A percentile compares a stretch with the other conserved stretches of the same genome.
These are phyloP conservation scores for Collybia mongolica DNA, from an alignment of 768 basidiomycete genomes.

Conservation along the genomic window DNA sequence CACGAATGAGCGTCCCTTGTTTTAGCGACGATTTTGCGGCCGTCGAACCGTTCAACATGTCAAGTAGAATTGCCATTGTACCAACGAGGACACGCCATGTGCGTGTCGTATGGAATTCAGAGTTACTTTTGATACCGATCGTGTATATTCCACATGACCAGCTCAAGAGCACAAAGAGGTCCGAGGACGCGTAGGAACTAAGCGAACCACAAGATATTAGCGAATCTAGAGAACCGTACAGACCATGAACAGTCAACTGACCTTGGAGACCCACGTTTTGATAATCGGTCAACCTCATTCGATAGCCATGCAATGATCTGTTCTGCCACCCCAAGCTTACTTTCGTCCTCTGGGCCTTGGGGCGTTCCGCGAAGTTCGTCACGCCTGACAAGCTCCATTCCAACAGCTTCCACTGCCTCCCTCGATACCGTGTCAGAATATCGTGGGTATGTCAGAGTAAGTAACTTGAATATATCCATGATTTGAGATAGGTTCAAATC, in stretches of 20 bases:
- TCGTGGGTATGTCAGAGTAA: conserved; percentile 76
- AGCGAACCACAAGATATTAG: background rate
- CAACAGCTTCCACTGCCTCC: conserved; percentile 68
- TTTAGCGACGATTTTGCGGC: conserved; percentile 58
- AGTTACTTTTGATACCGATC: conserved; percentile 42
- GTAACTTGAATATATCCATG: conserved; percentile 68
- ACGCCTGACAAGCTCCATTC: conserved; percentile 58
- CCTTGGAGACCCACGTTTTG: conserved; percentile 55
- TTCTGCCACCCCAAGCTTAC: conserved; percentile 60
- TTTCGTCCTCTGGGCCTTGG: conserved; percentile 36
- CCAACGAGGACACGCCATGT: conserved; percentile 52
- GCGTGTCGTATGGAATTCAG: conserved; percentile 43
- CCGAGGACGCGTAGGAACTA: conserved; percentile 56
- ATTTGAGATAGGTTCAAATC: conserved; percentile 60
- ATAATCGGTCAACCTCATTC: conserved; percentile 59
- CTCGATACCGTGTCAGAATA: conserved; percentile 74
- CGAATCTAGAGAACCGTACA: background rate
- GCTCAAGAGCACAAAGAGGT: conserved; percentile 66
- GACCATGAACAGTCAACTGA: conserved; percentile 32
- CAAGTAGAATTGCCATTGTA: conserved; percentile 60
- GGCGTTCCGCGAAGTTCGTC: conserved; percentile 53
- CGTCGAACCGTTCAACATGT: conserved; percentile 53
- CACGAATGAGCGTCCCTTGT: conserved; percentile 57
- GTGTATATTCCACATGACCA: conserved; percentile 70
- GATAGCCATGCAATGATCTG: conserved; percentile 77